Evolutionary conservation across 768 basidiomycete species (phyloP), one percentile per base, ranked within the genome.

Genomic region (Clavulina sp.): DNA sequence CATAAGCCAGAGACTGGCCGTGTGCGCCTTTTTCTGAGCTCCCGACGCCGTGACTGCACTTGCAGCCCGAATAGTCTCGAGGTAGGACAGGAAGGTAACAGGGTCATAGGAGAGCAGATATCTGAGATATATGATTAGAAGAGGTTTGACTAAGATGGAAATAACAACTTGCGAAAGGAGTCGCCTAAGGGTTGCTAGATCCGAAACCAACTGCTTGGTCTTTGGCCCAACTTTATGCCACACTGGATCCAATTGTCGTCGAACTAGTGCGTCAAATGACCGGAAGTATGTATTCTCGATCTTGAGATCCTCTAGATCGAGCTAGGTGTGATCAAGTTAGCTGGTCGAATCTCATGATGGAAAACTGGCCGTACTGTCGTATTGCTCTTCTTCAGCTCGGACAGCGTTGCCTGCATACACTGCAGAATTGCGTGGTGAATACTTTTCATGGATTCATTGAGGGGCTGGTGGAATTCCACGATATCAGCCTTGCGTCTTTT

Each of bases 211-310:
- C 54, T 91, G 86, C 58, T 86, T 89, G 3, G 92, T 97, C 54
- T 77, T 81, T 1, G 86, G 80, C 0, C 89, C 89, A 26, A 93
- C 92, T 66, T 89, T 87, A 64, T 97, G 91, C 93, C 95, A 97
- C 4, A 95, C 82, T 0, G 89, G 74, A 63, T 95, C 88, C 5
- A 97, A 75, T 60, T 92, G 88, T 30, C 77, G 75, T 2, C 92
- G 77, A 2, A 96, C 89, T 48, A 93, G 73, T 19, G 75, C 67
- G 60, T 96, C 92, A 60, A 97, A 99, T 1, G 84, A 87, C 31
- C 79, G 78, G 64, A 96, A 97, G 59, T 96, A 91, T 0, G 91
- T 87, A 59, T 84, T 91, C 60, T 95, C 85, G 44, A 97, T 75
- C 24, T 76, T 89, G 53, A 97, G 71, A 56, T 95, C 91, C 57